Evolutionary conservation across 768 basidiomycete genomes (phyloP).

Genomic region (Inosperma sp.): DNA sequence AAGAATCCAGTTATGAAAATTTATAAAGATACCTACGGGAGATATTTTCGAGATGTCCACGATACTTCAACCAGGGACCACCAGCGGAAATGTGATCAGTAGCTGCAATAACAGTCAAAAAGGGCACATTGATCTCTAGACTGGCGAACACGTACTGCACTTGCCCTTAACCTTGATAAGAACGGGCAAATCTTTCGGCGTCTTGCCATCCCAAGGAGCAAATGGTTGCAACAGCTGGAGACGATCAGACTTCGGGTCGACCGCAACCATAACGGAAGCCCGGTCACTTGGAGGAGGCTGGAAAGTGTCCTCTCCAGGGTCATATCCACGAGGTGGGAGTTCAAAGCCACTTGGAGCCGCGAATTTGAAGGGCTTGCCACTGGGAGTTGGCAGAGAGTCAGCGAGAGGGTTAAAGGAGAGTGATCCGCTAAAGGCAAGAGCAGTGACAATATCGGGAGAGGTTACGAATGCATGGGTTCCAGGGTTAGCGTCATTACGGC

Average conservation of each 20-base stretch:
- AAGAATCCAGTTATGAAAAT: neutral
- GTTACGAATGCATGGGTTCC: conserved; percentile 97
- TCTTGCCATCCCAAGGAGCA: conserved; percentile 89
- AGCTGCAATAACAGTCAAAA: conserved; percentile 34
- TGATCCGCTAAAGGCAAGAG: conserved; percentile 90
- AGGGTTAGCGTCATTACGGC: conserved; percentile 98
- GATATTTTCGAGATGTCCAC: conserved; percentile 98
- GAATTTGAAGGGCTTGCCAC: conserved; percentile 98
- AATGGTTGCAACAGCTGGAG: conserved; percentile 90
- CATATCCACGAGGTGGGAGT: conserved; percentile 93
- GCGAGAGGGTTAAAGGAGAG: conserved; percentile 97
- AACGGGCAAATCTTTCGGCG: conserved; percentile 81
- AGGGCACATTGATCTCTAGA: neutral
- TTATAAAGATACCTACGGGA: conserved; percentile 55
- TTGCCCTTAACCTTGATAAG: conserved; percentile 99
- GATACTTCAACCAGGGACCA: conserved; percentile 99
- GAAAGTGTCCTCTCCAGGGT: conserved; percentile 96
- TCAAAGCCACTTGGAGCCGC: conserved; percentile 86
- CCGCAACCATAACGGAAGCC: conserved; percentile 77
- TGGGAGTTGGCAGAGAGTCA: conserved; percentile 79
- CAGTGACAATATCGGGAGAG: conserved; percentile 93
- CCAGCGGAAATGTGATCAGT: conserved; percentile 97
- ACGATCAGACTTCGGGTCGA: conserved; percentile 80
- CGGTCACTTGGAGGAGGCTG: conserved; percentile 89
- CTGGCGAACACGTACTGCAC: conserved; percentile 67